Conservation (phyloP, 805 yeast species). For the Starmerella davenportii region DNA sequence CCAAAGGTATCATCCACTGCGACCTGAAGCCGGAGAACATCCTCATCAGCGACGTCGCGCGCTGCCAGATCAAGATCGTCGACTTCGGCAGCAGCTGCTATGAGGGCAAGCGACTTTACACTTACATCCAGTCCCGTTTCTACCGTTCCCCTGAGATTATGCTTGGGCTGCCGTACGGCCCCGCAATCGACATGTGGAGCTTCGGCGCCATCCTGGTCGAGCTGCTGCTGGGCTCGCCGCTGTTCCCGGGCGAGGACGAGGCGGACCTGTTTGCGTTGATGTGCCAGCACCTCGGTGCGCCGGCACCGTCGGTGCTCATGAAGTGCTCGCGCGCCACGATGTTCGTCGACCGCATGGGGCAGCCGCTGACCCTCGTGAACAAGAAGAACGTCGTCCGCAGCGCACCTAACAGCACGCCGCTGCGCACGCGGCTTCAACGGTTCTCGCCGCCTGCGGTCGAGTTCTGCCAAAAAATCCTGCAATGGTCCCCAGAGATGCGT, state of each 20-base stretch:
- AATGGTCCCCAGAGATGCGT: constrained; percentile 50
- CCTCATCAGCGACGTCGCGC: constrained; percentile 32
- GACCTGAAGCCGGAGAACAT: constrained; percentile 78
- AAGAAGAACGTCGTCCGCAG: constrained; percentile 12
- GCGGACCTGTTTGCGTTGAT: constrained; percentile 77
- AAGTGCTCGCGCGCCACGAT: constrained; percentile 22
- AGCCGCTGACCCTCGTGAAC: constrained; percentile 17
- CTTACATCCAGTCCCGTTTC: constrained; percentile 89
- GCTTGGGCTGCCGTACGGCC: constrained; percentile 73
- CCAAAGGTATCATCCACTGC: constrained; percentile 49
- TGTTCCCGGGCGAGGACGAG: constrained; percentile 90
- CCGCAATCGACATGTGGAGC: constrained; percentile 95
- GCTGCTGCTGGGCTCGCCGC: constrained; percentile 76
- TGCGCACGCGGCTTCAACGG: constrained; percentile 3
- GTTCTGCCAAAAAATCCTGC: constrained; percentile 42
- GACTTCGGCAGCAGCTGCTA: constrained; percentile 52
- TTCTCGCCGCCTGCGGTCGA: constrained; percentile 16
- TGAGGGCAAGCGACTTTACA: constrained; percentile 65
- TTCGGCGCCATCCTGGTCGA: constrained; percentile 93
- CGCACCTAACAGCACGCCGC: constrained; percentile 12
- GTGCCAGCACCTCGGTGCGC: constrained; percentile 79
- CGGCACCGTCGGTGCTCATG: constrained; percentile 30
- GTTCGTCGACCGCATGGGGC: constrained; percentile 25
- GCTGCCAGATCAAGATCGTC: constrained; percentile 43
- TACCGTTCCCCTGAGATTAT: constrained; percentile 93